These are phyloP conservation scores for Boletus holoroseus DNA, from an alignment of 1,284 basidiomycete species.

Conservation along the genomic window DNA sequence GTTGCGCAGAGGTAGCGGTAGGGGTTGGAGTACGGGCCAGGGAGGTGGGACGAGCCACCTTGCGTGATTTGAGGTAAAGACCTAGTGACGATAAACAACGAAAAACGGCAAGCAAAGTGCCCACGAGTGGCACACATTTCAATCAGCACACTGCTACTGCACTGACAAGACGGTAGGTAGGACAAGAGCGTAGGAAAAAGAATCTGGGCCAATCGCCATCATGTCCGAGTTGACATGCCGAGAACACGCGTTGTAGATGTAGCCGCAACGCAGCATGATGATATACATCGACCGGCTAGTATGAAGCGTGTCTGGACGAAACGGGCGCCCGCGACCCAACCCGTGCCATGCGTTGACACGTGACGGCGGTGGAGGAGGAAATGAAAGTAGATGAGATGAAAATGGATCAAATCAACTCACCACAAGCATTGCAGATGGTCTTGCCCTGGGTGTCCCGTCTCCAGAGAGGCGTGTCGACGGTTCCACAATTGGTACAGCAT, in stretches of 20 bases:
- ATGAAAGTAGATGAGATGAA: constrained; percentile 31
- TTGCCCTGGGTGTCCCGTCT: constrained; percentile 74
- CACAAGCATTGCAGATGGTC: constrained; percentile 82
- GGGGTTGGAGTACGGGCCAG: constrained; percentile 40
- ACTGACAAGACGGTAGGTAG: constrained; percentile 32
- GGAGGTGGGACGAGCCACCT: constrained; percentile 50
- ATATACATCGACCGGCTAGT: constrained; percentile 33
- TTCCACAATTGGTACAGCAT: constrained; percentile 66
- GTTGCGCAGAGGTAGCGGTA: constrained; percentile 33
- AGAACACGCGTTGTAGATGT: constrained; percentile 35
- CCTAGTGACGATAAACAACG: constrained; percentile 41
- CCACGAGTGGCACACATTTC: constrained; percentile 36
- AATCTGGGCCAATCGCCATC: constrained; percentile 33
- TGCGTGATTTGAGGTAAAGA: constrained; percentile 65
- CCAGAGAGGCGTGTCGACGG: constrained; percentile 75
- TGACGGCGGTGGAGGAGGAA: constrained; percentile 28
- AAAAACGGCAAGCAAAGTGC: constrained; percentile 34
- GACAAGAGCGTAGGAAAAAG: constrained; percentile 30
- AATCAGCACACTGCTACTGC: constrained; percentile 37
- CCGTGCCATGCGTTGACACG: constrained; percentile 29
- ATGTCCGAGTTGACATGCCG: constrained; percentile 34
- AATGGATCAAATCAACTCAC: constrained; percentile 48
- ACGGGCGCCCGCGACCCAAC: constrained; percentile 32
- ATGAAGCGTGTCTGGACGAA: constrained; percentile 29
- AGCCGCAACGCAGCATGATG: constrained; percentile 32